Evolutionary conservation across 2,329 filamentous ascomycete species (phyloP).

Genomic region (Sarocladiaceae sp.): DNA sequence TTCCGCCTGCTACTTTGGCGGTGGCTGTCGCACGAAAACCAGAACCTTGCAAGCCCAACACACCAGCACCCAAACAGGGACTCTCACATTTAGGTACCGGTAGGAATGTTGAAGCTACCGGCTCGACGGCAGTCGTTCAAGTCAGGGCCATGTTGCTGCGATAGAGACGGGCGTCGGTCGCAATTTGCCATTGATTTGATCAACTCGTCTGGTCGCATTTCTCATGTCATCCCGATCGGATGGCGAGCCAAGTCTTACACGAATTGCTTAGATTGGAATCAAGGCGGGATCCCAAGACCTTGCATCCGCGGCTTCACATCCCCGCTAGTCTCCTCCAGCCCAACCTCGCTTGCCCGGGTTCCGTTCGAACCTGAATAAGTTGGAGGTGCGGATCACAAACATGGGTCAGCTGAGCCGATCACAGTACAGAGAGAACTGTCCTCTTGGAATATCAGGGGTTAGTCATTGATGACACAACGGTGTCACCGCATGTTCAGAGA

Average conservation of each 20-base stretch:
- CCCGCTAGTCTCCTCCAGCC: constrained; percentile 1
- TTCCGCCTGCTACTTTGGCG: constrained; percentile 5
- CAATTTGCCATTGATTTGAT: no score
- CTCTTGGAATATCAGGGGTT: background rate
- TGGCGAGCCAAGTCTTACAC: background rate
- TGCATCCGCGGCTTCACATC: constrained; percentile 2
- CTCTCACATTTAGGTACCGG: no score
- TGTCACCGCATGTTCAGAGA: constrained; percentile 1
- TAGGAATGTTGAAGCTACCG: no score
- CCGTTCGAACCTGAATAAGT: background rate
- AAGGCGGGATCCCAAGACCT: constrained; percentile 1
- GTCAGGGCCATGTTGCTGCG: no score
- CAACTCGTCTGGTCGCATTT: background rate
- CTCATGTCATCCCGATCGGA: background rate
- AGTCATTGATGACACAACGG: constrained; percentile 2
- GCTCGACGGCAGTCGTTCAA: no score
- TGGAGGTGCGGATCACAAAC: background rate
- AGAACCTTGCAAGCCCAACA: background rate
- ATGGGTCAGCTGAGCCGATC: background rate
- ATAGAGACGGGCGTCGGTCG: no score
- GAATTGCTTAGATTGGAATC: constrained; percentile 8
- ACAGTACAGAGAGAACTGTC: background rate
- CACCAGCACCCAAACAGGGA: background rate
- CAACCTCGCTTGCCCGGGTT: constrained; percentile 6
- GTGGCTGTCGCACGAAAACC: constrained; percentile 3